Base-by-base conservation (phyloP, 2,329 filamentous ascomycete species). In the Allantophomopsis cytisporea region DNA sequence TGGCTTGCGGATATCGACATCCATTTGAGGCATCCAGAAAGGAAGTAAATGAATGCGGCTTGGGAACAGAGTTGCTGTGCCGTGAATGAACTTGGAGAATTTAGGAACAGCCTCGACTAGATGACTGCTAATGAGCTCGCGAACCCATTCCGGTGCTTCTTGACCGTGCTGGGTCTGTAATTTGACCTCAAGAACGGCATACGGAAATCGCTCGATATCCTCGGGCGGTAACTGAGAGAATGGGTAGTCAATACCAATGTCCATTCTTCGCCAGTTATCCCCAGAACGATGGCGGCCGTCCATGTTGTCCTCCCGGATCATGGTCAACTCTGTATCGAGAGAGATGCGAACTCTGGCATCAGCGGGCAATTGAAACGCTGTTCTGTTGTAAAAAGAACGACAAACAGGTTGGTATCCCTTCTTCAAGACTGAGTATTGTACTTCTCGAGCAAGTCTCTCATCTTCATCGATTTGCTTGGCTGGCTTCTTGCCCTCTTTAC, bases 71-170 rank as follows among this genome's bases (percentile, higher is more conserved):
- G 76, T 83, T 8, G 89, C 89, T 2, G 81, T 87, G 43, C 91
- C 91, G 59, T 98, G 91, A 42, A 98, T 96, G 59, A 96, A 98
- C 63, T 98, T 98, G 54, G 87, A 95, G 62, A 96, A 98, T 57
- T 98, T 98, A 45, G 91, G 91, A 2, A 98, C 88, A n/a, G 91
- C 88, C 63, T 98, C 91, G 2, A 98, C 91, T 13, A 98, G 71
- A 63, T 98, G 91, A 45, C 87, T 94, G 11, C 85, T 73, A 35
- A 87, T 94, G 38, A 98, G 71, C 55, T 96, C 86, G 16, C 87
- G 80, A 50, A 98, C 89, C 91, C 91, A 98, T 55, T 93, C 83
- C 0, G 91, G 91, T 12, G 91, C 86, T 55, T 95, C 87, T 59
- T 95, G 88, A 31, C 91, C 91, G 41, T 83, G 78, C 59, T 95